Evolutionary conservation across 129 eudicot species (phyloP).

Genomic region (Pittosporum tobira): DNA sequence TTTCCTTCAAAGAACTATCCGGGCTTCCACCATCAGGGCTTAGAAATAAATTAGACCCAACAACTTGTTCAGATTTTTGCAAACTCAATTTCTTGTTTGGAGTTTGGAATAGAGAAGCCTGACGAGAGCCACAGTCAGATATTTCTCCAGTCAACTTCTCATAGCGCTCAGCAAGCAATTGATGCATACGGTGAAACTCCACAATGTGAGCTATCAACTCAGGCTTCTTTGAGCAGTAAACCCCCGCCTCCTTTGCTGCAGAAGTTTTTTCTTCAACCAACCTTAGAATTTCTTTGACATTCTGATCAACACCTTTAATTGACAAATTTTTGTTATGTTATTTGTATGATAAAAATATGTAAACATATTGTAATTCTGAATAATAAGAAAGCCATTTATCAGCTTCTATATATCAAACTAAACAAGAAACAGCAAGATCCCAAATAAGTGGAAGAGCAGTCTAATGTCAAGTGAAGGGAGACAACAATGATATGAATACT

Average conservation of each 20-base stretch:
- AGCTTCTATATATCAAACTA: neutral
- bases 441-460: neutral
- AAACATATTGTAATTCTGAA: neutral
- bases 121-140: slow-evolving; percentile 23
- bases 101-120: slow-evolving; percentile 32
- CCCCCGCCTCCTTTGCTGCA: slow-evolving; percentile 16
- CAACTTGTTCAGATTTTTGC: slow-evolving; percentile 25
- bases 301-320: slow-evolving; percentile 44
- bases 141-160: slow-evolving; percentile 28
- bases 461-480: slow-evolving; percentile 2
- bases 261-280: slow-evolving; percentile 30
- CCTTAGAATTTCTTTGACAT: slow-evolving; percentile 32
- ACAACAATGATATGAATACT: neutral
- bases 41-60: slow-evolving; percentile 29
- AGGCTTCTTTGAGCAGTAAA: slow-evolving; percentile 23
- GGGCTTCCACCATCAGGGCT: slow-evolving; percentile 53
- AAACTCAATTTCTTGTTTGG: slow-evolving; percentile 46
- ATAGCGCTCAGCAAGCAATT: slow-evolving; percentile 45
- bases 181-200: slow-evolving; percentile 40
- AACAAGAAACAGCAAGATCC: neutral
- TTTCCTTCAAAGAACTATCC: slow-evolving; percentile 35
- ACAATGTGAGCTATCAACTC: slow-evolving; percentile 32
- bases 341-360: neutral
- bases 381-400: neutral
- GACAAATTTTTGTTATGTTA: neutral